These are phyloP conservation scores for Amanita fuliginea DNA, from an alignment of 768 basidiomycete species.

Conservation along the genomic window DNA sequence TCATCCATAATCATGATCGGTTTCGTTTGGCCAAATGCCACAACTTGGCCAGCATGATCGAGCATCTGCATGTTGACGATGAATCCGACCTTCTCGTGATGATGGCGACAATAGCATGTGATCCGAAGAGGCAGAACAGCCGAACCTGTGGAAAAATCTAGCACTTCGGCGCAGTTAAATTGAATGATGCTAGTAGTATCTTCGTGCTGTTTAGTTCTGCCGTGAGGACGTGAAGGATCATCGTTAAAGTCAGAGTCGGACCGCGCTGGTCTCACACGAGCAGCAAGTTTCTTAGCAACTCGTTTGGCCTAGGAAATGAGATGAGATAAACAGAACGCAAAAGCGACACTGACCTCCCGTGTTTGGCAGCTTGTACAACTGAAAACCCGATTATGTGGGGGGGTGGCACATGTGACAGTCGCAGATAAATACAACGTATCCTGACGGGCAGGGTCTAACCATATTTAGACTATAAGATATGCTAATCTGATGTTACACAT, in stretches of 20 bases:
- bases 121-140: constrained; percentile 88
- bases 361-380: constrained; percentile 84
- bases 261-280: constrained; percentile 67
- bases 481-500: constrained; percentile 10
- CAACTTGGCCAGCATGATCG: constrained; percentile 66
- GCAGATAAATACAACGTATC: constrained; percentile 66
- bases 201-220: constrained; percentile 41
- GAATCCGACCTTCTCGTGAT: constrained; percentile 94
- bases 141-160: constrained; percentile 83
- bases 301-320: constrained; percentile 58
- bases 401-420: constrained; percentile 70
- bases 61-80: constrained; percentile 81
- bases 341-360: constrained; percentile 48
- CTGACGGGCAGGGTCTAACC: constrained; percentile 50
- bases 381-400: constrained; percentile 64
- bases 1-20: constrained; percentile 99
- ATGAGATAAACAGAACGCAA: constrained; percentile 1
- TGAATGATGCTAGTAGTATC: constrained; percentile 82
- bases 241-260: constrained; percentile 66
- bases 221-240: constrained; percentile 30
- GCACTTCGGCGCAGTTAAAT: constrained; percentile 86
- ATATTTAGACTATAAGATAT: constrained; percentile 7
- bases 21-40: constrained; percentile 72
- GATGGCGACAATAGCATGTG: constrained; percentile 97
- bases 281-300: constrained; percentile 79